Percentiles rank a stretch among this genome's conserved stretches.
These are phyloP conservation scores for Wickerhamiella alocasiicola DNA, from an alignment of 805 yeast species.

Conservation along the genomic window DNA sequence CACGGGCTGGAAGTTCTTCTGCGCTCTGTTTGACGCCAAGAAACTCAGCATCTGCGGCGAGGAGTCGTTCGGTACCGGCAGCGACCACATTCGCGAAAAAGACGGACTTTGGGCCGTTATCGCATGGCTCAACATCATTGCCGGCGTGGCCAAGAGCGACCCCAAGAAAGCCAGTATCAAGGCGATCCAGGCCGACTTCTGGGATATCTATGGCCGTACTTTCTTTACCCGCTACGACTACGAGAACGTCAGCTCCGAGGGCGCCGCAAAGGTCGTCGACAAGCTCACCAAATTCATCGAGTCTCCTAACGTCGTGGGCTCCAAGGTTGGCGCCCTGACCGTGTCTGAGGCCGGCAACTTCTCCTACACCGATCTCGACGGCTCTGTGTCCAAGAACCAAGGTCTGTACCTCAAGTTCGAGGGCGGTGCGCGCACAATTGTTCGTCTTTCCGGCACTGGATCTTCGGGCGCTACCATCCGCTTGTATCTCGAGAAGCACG, in stretches of 20 bases:
- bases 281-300: slow-evolving; percentile 33
- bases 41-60: slow-evolving; percentile 95
- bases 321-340: slow-evolving; percentile 38
- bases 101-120: slow-evolving; percentile 97
- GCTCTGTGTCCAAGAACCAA: slow-evolving; percentile 75
- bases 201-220: slow-evolving; percentile 91
- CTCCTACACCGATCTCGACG: slow-evolving; percentile 87
- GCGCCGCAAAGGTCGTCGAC: slow-evolving; percentile 57
- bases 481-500: slow-evolving; percentile 77
- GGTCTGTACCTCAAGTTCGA: slow-evolving; percentile 75
- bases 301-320: slow-evolving; percentile 39
- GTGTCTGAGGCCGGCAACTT: slow-evolving; percentile 78
- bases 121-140: slow-evolving; percentile 94
- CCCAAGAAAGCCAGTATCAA: slow-evolving; percentile 61
- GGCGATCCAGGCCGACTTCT: slow-evolving; percentile 70
- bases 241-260: slow-evolving; percentile 67
- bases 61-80: slow-evolving; percentile 96
- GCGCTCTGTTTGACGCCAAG: slow-evolving; percentile 86
- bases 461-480: slow-evolving; percentile 96
- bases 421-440: slow-evolving; percentile 74
- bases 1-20: slow-evolving; percentile 98
- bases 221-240: slow-evolving; percentile 92
- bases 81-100: slow-evolving; percentile 92
- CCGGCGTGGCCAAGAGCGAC: slow-evolving; percentile 52
- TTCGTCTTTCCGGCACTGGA: slow-evolving; percentile 93